phyloP scores from a whole-genome alignment of 2,329 filamentous ascomycete species.

The Penicillium sp. region DNA sequence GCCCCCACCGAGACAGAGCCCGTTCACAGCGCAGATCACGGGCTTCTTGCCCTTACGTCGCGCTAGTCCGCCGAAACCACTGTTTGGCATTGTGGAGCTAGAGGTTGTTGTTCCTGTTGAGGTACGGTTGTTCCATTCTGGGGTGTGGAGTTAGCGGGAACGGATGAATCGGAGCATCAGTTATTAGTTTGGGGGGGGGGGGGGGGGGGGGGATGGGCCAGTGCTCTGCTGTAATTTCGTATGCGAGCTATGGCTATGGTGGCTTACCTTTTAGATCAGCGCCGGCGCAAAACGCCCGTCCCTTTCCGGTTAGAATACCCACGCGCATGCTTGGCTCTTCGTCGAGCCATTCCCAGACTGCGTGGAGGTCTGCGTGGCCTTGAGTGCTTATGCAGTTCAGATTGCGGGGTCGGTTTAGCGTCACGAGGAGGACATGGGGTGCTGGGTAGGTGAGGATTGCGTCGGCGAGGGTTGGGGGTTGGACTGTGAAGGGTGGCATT shows the following conservation, averaged over 20 bases:
- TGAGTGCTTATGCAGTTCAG: constrained; percentile 47
- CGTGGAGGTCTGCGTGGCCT: constrained; percentile 44
- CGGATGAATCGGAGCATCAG: background rate
- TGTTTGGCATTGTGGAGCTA: constrained; percentile 23
- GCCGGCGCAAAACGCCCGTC: constrained; percentile 47
- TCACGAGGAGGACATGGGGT: constrained; percentile 48
- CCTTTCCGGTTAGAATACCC: constrained; percentile 42
- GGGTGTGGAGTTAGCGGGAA: background rate
- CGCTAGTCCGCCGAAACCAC: constrained; percentile 46
- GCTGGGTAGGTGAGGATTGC: constrained; percentile 44
- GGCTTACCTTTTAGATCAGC: constrained; percentile 44
- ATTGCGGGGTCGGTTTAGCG: constrained; percentile 43
- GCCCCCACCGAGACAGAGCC: constrained; percentile 70
- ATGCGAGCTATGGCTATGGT: background rate
- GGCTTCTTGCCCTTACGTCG: constrained; percentile 59
- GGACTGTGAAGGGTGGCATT: constrained; percentile 29
- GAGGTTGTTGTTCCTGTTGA: constrained; percentile 9
- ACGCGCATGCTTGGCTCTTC: constrained; percentile 42
- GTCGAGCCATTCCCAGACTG: constrained; percentile 48
- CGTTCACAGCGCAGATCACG: constrained; percentile 72
- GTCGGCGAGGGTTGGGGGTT: constrained; percentile 33
- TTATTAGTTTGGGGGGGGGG: no score
- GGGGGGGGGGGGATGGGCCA: no score
- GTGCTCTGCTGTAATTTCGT: no score
- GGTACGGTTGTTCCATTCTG: constrained; percentile 36